Evolutionary conservation across 2,329 filamentous ascomycete species (phyloP).

Genomic region (Akanthomyces uredinophilus): DNA sequence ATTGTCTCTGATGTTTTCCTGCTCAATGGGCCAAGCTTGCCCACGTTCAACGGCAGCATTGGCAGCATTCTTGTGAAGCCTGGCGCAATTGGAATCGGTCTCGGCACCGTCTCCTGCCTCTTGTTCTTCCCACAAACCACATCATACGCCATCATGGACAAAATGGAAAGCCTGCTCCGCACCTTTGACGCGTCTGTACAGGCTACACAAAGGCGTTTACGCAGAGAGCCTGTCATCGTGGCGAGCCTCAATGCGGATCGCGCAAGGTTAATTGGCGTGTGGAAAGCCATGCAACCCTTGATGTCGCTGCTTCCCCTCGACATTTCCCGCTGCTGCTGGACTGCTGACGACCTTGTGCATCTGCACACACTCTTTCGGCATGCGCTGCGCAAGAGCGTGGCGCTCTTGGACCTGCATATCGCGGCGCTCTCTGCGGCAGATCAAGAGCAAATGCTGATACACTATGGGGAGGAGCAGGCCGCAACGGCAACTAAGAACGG

Average conservation of each 20-base stretch:
- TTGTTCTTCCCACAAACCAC: slow-evolving; percentile 47
- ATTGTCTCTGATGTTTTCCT: slow-evolving; percentile 43
- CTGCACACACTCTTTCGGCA: slow-evolving; percentile 33
- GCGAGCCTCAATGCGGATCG: slow-evolving; percentile 26
- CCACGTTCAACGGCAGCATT: slow-evolving; percentile 35
- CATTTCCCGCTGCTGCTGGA: slow-evolving; percentile 41
- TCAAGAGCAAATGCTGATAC: slow-evolving; percentile 19
- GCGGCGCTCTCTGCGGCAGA: slow-evolving; percentile 20
- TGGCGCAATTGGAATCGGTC: slow-evolving; percentile 38
- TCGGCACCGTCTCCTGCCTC: slow-evolving; percentile 39
- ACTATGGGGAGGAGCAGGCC: neutral
- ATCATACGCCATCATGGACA: slow-evolving; percentile 36
- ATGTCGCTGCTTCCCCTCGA: slow-evolving; percentile 42
- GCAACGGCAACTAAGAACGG: neutral
- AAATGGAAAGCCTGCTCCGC: slow-evolving; percentile 27
- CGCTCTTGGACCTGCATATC: slow-evolving; percentile 39
- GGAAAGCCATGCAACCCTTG: slow-evolving; percentile 33
- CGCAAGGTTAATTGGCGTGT: slow-evolving; percentile 27
- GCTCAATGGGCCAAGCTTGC: slow-evolving; percentile 36
- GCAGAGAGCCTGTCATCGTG: slow-evolving; percentile 20
- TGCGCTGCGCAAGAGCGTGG: slow-evolving; percentile 29
- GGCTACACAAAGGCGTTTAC: slow-evolving; percentile 23
- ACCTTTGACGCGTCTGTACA: slow-evolving; percentile 28
- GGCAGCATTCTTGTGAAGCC: slow-evolving; percentile 38
- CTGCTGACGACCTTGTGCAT: slow-evolving; percentile 35